These are phyloP conservation scores for Phlegmacium glaucopus DNA, from an alignment of 768 basidiomycete species.

Conservation along the genomic window DNA sequence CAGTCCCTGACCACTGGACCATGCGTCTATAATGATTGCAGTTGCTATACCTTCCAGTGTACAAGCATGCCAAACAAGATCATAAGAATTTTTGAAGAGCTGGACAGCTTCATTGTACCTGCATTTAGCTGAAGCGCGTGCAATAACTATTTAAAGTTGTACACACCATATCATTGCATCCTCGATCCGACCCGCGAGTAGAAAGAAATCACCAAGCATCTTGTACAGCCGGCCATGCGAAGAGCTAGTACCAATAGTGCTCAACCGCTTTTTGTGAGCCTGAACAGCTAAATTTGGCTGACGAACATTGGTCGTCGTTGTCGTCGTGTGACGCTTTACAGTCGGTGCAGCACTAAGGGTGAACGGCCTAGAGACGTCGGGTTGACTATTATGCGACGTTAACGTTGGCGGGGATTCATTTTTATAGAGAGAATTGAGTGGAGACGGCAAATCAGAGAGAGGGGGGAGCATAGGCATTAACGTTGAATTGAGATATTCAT, in stretches of 20 bases:
- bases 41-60: conserved; percentile 85
- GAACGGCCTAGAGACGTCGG: conserved; percentile 45
- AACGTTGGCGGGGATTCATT: conserved; percentile 43
- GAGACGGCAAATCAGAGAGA: conserved; percentile 55
- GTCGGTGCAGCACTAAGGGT: conserved; percentile 36
- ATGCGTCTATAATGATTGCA: conserved; percentile 76
- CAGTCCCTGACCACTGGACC: conserved; percentile 70
- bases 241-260: conserved; percentile 62
- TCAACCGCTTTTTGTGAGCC: conserved; percentile 57
- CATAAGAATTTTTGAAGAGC: conserved; percentile 70
- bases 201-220: conserved; percentile 83
- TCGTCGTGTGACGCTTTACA: conserved; percentile 51
- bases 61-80: conserved; percentile 87
- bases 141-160: conserved; percentile 2
- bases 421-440: conserved; percentile 45
- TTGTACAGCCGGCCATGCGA: conserved; percentile 87
- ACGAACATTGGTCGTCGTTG: conserved; percentile 44
- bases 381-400: conserved; percentile 50
- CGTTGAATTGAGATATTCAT: conserved; percentile 77
- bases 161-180: conserved; percentile 80
- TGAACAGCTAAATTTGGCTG: conserved; percentile 48
- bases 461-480: conserved; percentile 63
- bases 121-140: conserved; percentile 12
- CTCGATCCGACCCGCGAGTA: conserved; percentile 80
- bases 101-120: conserved; percentile 87